Evolutionary conservation across 805 yeast genomes (phyloP), one percentile per base, ranked within the genome.

Genomic region (Kodamaea neixiangensis): DNA sequence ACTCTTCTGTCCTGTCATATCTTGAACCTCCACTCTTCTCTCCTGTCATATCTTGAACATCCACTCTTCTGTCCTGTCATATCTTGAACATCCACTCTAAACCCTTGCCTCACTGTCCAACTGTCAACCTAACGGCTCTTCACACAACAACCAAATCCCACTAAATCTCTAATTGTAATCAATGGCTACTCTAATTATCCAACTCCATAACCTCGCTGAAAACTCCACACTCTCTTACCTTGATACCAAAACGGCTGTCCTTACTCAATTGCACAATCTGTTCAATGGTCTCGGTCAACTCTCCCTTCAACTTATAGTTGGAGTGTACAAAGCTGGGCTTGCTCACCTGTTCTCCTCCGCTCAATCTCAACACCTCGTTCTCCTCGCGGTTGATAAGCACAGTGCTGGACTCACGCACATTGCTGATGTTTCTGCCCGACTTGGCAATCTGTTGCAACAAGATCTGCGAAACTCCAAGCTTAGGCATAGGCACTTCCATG

Each of bases 291-390:
- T 76, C 73, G 13, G 56, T 54, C 50, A 61, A 75, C 5, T 73
- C 71, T 43, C 80, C 82, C 25, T 76, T 67, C 50, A 93, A 69
- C 67, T 85, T 85, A 70, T 75, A 84, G 39, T 80, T 73, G 21
- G 97, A 89, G 65, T 92, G 97, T 41, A 88, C 86, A 94, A 96
- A 94, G 58, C 89, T 82, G 59, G 97, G 92, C 53, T 80, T 78
- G 48, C 84, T 78, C 20, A 85, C 76, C 59, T 78, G 76, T 35
- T 75, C 67, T 44, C 96, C 96, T 44, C 97, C 97, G 21, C 93
- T 82, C 56, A 93, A 77, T 65, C 96, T 81, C 50, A 92, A 68
- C 14, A 87, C 72, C 66, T 88, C 94, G 41, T 75, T 73, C 52
- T 61, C 70, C 45, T 73, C 73, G 38, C 66, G 61, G 52, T 73